These are phyloP conservation scores for Cyclotella choctawhatcheeana DNA, from an alignment of 108 stramenopile species.

Conservation along the genomic window DNA sequence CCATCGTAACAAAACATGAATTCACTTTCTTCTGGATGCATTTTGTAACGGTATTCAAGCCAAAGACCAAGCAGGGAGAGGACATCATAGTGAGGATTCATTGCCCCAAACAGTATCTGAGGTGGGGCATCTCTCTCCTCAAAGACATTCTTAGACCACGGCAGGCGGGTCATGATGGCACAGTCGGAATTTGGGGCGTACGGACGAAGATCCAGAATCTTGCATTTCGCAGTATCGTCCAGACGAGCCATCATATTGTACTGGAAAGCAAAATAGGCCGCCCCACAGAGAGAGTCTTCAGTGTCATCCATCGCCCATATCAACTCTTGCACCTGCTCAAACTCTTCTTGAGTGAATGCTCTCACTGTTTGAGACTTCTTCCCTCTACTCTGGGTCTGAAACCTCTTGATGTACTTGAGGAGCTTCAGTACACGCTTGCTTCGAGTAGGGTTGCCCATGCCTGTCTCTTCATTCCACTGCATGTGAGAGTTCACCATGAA, in stretches of 20 bases:
- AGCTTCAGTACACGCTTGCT: not conserved
- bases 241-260: not conserved
- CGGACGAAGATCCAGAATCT: not conserved
- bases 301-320: not conserved
- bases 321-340: not conserved
- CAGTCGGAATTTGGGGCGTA: not conserved
- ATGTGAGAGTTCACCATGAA: not conserved
- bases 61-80: not conserved
- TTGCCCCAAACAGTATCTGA: not conserved
- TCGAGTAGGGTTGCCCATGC: not conserved
- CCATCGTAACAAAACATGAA: conserved; percentile 9
- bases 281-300: not conserved
- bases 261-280: not conserved
- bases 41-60: not conserved
- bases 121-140: conserved; percentile 4
- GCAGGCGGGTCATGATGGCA: not conserved
- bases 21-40: conserved; percentile 13
- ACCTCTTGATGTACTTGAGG: not conserved
- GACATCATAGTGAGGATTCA: not conserved
- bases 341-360: not conserved
- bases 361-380: not conserved
- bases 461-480: not conserved
- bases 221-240: not conserved
- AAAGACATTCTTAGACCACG: conserved; percentile 1
- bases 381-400: not conserved